phyloP scores from a whole-genome alignment of 2,329 filamentous ascomycete species.

The Venturia aucupariae region DNA sequence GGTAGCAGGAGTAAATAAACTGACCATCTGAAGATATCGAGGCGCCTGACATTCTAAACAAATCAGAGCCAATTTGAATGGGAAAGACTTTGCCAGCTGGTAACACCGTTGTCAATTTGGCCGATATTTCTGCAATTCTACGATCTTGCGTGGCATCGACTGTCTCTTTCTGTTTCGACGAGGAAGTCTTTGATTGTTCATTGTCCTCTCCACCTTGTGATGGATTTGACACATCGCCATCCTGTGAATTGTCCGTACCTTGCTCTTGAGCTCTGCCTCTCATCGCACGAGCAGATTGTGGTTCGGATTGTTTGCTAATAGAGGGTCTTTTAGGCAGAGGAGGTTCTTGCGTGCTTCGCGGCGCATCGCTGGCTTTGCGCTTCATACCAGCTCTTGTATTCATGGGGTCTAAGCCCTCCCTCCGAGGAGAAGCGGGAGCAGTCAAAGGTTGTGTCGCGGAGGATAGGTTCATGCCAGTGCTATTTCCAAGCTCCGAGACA shows the following conservation, averaged over 20 bases:
- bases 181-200: neutral
- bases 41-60: constrained; percentile 61
- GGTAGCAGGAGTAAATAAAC: constrained; percentile 23
- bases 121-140: constrained; percentile 24
- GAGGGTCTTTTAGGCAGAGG: neutral
- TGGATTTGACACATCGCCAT: constrained; percentile 4
- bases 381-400: constrained; percentile 11
- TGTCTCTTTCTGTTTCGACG: neutral
- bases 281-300: neutral
- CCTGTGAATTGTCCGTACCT: neutral
- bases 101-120: constrained; percentile 36
- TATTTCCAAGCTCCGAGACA: constrained; percentile 14
- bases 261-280: constrained; percentile 1
- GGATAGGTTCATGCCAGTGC: constrained; percentile 9
- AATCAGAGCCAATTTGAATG: constrained; percentile 58
- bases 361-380: constrained; percentile 13
- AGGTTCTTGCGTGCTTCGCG: neutral
- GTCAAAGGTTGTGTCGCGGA: neutral
- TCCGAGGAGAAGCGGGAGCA: neutral
- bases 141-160: constrained; percentile 23
- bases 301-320: neutral
- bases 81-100: constrained; percentile 64
- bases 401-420: neutral
- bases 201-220: neutral
- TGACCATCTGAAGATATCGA: constrained; percentile 64